Conservation (phyloP, 129 eudicot genomes). For the Flaveria ramosissima region DNA sequence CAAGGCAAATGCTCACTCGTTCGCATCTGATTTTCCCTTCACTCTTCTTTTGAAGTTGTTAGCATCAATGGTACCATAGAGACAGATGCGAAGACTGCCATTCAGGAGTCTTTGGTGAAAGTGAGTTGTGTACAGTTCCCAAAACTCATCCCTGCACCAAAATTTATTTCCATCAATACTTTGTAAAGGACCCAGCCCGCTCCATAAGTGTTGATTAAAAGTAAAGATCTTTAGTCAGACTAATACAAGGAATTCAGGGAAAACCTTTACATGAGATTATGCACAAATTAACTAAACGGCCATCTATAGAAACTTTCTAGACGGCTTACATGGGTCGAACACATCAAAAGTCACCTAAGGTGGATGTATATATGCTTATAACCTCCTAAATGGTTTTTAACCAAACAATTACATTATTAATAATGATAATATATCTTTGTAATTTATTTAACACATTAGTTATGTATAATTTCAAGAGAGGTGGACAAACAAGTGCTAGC, state of each 20-base stretch:
- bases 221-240: neutral
- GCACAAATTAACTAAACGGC: neutral
- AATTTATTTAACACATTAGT: neutral
- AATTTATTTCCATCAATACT: constrained; percentile 1
- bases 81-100: constrained; percentile 74
- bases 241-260: neutral
- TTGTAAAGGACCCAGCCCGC: neutral
- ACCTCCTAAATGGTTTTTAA: neutral
- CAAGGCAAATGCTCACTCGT: constrained; percentile 20
- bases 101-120: constrained; percentile 63
- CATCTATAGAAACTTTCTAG: neutral
- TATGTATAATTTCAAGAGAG: neutral
- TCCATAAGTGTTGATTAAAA: neutral
- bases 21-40: constrained; percentile 31
- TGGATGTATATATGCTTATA: neutral
- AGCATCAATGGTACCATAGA: constrained; percentile 55
- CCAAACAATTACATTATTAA: too few species aligned
- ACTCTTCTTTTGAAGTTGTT: constrained; percentile 26
- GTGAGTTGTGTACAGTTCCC: constrained; percentile 77
- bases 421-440: neutral
- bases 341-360: neutral
- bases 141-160: constrained; percentile 75
- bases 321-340: neutral
- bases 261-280: neutral
- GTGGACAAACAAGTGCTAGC: neutral